Evolutionary conservation across 225 moss, liverwort and hornwort genomes (phyloP).

Genomic region (Physcomitrium patens): DNA sequence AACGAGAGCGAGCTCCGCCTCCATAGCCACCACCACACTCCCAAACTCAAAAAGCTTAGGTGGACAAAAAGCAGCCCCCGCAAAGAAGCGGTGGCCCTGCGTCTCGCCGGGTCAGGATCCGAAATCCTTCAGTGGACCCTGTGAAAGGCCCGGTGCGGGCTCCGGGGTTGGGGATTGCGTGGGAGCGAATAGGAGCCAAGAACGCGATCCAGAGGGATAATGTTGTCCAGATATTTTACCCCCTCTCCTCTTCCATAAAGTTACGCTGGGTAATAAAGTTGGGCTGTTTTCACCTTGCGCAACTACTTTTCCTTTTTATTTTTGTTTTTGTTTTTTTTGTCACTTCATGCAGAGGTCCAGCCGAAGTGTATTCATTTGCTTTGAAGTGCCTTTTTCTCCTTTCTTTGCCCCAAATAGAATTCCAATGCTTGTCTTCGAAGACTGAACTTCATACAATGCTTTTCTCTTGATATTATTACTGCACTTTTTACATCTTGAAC

Average conservation of each 20-base stretch:
- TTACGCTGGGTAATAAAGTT: constrained; percentile 1
- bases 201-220: constrained; percentile 52
- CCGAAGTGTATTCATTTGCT: too few species aligned
- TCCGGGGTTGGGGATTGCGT: not conserved
- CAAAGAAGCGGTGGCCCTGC: constrained; percentile 3
- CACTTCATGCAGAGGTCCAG: too few species aligned
- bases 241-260: not conserved
- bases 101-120: not conserved
- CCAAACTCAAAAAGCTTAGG: not conserved
- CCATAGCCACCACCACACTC: constrained; percentile 38
- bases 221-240: constrained; percentile 38
- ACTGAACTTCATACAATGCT: too few species aligned
- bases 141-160: not conserved
- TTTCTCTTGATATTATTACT: too few species aligned
- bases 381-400: too few species aligned
- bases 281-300: too few species aligned
- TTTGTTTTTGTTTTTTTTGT: too few species aligned
- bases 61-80: not conserved
- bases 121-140: not conserved
- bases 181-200: constrained; percentile 54
- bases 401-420: too few species aligned
- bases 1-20: constrained; percentile 26
- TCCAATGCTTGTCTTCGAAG: too few species aligned
- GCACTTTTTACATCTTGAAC: too few species aligned
- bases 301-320: too few species aligned